A percentile compares a stretch with the other conserved stretches of the same genome.
These are phyloP conservation scores for Penicillium maclennaniae DNA, from an alignment of 495 filamentous ascomycete genomes.

Conservation along the genomic window DNA sequence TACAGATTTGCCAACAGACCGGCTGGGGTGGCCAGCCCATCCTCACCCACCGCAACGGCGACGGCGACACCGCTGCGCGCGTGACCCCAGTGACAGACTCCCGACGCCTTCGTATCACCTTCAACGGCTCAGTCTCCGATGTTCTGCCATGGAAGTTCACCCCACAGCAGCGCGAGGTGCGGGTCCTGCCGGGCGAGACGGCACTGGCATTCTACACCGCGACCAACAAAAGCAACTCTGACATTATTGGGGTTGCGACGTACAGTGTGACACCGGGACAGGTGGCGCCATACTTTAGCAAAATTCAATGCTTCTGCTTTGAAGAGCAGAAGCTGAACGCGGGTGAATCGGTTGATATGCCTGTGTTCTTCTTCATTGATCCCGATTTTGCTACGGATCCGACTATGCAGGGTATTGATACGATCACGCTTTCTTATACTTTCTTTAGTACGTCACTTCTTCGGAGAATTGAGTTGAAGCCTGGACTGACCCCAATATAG, in stretches of 20 bases:
- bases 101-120: conserved; percentile 89
- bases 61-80: conserved; percentile 63
- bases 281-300: conserved; percentile 96
- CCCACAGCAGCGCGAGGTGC: conserved; percentile 94
- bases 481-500: conserved; percentile 44
- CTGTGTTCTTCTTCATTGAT: conserved; percentile 99
- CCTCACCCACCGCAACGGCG: conserved; percentile 65
- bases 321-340: conserved; percentile 93
- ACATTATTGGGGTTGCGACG: conserved; percentile 97
- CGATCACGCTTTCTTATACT: conserved; percentile 92
- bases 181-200: conserved; percentile 92
- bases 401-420: conserved; percentile 89
- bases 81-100: conserved; percentile 76
- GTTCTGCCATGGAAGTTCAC: conserved; percentile 96
- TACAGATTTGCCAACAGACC: conserved; percentile 90
- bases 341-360: conserved; percentile 98
- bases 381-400: conserved; percentile 90
- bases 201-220: conserved; percentile 98
- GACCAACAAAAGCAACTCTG: conserved; percentile 79
- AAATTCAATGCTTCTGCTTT: conserved; percentile 99
- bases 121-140: conserved; percentile 91
- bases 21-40: conserved; percentile 94
- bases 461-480: neutral
- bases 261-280: conserved; percentile 96
- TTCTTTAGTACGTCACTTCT: conserved; percentile 80